Percentiles rank a stretch among this genome's conserved stretches.
Conservation (phyloP, 306 rosid genomes). For the Cicer cuneatum region DNA sequence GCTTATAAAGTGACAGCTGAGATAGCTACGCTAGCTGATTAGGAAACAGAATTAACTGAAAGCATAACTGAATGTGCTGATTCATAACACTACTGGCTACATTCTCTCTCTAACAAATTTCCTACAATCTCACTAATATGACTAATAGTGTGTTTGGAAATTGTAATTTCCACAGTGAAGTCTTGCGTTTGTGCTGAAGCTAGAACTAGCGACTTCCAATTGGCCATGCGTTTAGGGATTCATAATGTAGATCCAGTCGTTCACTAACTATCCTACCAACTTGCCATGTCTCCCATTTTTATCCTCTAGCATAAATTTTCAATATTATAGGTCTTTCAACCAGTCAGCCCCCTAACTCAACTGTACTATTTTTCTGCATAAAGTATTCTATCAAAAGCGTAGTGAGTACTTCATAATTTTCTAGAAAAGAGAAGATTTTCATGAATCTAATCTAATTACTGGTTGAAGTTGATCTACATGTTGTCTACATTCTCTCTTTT, state of each 20-base stretch:
- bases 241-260: no score
- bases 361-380: not conserved
- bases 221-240: no score
- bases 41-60: not conserved
- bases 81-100: not conserved
- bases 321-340: not conserved
- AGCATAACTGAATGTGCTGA: not conserved
- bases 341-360: not conserved
- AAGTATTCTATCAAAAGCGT: not conserved
- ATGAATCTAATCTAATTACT: slow-evolving; percentile 20
- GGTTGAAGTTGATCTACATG: slow-evolving; percentile 28
- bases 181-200: no score
- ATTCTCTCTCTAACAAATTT: not conserved
- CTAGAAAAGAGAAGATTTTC: slow-evolving; percentile 7
- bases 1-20: not conserved
- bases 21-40: not conserved
- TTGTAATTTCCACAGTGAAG: no score
- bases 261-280: not conserved
- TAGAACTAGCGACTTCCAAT: no score
- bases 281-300: not conserved
- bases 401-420: not conserved
- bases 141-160: not conserved
- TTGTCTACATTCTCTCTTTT: not conserved
- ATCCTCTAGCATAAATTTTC: not conserved
- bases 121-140: not conserved